These are phyloP conservation scores for Striga hermonthica DNA, from an alignment of 305 asterid species.

Conservation along the genomic window DNA sequence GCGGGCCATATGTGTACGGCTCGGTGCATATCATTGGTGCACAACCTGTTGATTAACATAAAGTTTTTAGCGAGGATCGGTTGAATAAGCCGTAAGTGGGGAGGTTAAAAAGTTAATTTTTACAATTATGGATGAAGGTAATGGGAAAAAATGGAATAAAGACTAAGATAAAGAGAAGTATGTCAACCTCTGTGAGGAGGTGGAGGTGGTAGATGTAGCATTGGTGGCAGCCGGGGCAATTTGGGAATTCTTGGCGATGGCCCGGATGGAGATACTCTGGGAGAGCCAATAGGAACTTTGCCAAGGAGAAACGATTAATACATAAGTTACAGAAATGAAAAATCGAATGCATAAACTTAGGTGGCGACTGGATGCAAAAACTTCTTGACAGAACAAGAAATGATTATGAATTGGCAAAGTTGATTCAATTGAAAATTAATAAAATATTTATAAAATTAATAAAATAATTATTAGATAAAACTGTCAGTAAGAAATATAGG, in stretches of 20 bases:
- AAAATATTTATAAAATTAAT: too few species aligned
- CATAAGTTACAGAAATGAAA: slow-evolving; percentile 35
- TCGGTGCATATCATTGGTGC: slow-evolving; percentile 66
- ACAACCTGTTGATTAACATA: slow-evolving; percentile 53
- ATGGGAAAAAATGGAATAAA: slow-evolving; percentile 5
- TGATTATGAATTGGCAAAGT: too few species aligned
- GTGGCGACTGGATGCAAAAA: too few species aligned
- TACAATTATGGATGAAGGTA: too few species aligned
- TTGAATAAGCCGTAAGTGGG: too few species aligned
- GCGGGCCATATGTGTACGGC: slow-evolving; percentile 73
- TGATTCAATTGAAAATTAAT: too few species aligned
- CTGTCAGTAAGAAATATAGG: too few species aligned
- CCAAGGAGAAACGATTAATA: slow-evolving; percentile 33
- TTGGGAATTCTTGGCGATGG: slow-evolving; percentile 50
- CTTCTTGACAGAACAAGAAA: too few species aligned
- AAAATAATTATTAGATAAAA: too few species aligned
- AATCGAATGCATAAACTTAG: too few species aligned
- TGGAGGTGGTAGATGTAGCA: slow-evolving; percentile 82
- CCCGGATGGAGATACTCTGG: slow-evolving; percentile 49
- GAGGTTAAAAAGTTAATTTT: too few species aligned
- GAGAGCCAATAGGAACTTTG: slow-evolving; percentile 57
- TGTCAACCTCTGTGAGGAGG: slow-evolving; percentile 77
- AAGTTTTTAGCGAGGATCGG: too few species aligned
- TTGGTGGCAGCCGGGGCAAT: slow-evolving; percentile 47
- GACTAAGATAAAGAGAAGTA: slow-evolving; percentile 2